Percentiles rank a stretch among this genome's conserved stretches.
Conservation (phyloP, 768 basidiomycete genomes). For the Leccinum disarticulatum region DNA sequence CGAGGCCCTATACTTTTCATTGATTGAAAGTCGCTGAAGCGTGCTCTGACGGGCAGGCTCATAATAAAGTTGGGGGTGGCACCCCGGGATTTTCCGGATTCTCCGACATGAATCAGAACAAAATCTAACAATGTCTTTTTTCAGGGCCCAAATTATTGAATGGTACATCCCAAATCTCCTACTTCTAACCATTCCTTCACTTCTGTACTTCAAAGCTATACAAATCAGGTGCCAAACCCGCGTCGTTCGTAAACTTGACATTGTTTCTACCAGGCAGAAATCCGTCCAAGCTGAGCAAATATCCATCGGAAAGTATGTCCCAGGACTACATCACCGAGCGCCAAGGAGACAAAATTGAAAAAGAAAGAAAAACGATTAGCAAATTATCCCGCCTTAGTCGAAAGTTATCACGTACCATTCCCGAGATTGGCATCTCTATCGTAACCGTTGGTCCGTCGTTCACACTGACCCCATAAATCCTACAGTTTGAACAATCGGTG, state of each 20-base stretch:
- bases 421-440: slow-evolving; percentile 9
- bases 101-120: no score
- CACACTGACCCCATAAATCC: slow-evolving; percentile 4
- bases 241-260: not conserved
- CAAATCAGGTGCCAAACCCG: not conserved
- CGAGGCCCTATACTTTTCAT: no score
- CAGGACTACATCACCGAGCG: not conserved
- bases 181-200: not conserved
- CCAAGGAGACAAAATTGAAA: not conserved
- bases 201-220: not conserved
- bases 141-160: no score
- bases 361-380: no score
- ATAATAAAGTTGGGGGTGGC: no score
- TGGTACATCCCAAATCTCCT: not conserved
- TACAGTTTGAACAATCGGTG: slow-evolving; percentile 7
- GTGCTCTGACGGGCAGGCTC: no score
- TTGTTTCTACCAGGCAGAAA: not conserved
- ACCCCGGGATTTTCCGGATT: no score
- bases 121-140: no score
- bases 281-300: not conserved
- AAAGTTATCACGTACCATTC: not conserved
- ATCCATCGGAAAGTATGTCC: not conserved
- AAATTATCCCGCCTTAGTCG: not conserved
- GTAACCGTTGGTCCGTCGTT: not conserved
- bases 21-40: no score